Evolutionary conservation across 805 yeast genomes (phyloP), one percentile per base, ranked within the genome.

Genomic region (Cyberlindnera bimundalis): DNA sequence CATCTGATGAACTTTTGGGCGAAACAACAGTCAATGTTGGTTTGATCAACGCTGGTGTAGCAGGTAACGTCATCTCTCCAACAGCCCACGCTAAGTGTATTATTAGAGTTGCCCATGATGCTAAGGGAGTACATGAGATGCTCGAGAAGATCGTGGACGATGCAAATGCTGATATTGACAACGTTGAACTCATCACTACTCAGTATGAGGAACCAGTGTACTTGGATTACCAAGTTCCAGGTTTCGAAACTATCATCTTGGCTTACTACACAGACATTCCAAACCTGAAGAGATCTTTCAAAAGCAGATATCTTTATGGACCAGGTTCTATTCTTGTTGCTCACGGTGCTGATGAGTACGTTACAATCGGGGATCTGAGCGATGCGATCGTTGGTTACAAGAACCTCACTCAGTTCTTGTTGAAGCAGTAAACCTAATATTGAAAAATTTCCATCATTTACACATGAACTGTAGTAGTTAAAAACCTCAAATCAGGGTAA

Each of bases 271-370:
- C 83, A 2, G 81, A 76, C 50, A 64, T 76, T 35, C 79, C 80
- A 12, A 65, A 70, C 38, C 47, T 76, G 33, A 37, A 50, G 15
- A 51, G 47, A 37, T 17, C 37, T 5, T 40, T 56, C 27, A 63
- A 63, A 7, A 30, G 39, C 6, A 64, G 76, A 50, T 80, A 76
- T 51, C 60, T 81, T 8, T 81, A 78, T 50, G 88, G 87, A 0
- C 85, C 87, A 3, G 88, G 88, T 3, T 61, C 79, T 2, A 79
- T 80, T 35, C 66, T 62, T 25, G 78, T 74, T 28, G 85, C 85
- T 0, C 85, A 80, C 51, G 70, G 77, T 7, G 79, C 70, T 41
- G 57, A 74, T 40, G 86, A 80, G 59, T 71, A 59, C 43, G 73
- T 80, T 14, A 66, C 69, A 3, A 61, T 71, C 29, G 53, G 52